Base-by-base conservation (phyloP, 495 filamentous ascomycete species). In the Chaetomium cochliodes region DNA sequence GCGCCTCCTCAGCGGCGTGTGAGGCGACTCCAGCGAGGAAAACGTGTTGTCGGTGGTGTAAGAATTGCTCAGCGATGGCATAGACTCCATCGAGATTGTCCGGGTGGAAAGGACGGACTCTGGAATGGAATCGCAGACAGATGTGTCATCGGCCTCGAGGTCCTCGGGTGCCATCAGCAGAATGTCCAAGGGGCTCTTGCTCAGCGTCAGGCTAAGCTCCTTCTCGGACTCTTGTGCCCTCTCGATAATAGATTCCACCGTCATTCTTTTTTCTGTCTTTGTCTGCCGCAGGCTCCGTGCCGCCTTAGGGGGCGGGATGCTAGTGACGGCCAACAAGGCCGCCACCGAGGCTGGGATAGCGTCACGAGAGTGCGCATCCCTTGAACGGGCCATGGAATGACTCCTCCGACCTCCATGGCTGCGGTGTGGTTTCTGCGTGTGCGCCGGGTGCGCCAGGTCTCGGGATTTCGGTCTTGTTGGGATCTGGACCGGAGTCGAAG, bases 331-430 rank as follows among this genome's bases (percentile, higher is more conserved):
- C 6, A 88, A 79, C 58, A 88, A 76, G 5, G 83, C 84, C 0
- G 85, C 85, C 52, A 86, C 82, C 0, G 84, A 85, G 12, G 85
- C 79, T 30, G 85, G 82, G 52, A 87, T 77, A 15, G 78, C 72
- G 69, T 83, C 80, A 22, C 78, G 79, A 5, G 79, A 78, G 69
- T 83, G 81, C 8, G 73, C 70, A 56, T 78, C 73, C 52, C 69
- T 69, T 8, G 72, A 62, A 30, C 76, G 76, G 47, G 64, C 68
- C 44, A 64, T 46, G 18, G 60, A 51, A 51, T 65, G 64, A 26
- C 47, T 64, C 20, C 60, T 59, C 33, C 63, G 37, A 2, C 72
- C 67, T 6, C 58, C 67, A 64, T 69, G 65, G 41, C 56, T 64
- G 26, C 69, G 67, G 39, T 70, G 68, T 55, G 67, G 62, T 67